A percentile compares a stretch with the other conserved stretches of the same genome.
Evolutionary conservation across 2,329 filamentous ascomycete species (phyloP).

Genomic region (Saccharata proteae): DNA sequence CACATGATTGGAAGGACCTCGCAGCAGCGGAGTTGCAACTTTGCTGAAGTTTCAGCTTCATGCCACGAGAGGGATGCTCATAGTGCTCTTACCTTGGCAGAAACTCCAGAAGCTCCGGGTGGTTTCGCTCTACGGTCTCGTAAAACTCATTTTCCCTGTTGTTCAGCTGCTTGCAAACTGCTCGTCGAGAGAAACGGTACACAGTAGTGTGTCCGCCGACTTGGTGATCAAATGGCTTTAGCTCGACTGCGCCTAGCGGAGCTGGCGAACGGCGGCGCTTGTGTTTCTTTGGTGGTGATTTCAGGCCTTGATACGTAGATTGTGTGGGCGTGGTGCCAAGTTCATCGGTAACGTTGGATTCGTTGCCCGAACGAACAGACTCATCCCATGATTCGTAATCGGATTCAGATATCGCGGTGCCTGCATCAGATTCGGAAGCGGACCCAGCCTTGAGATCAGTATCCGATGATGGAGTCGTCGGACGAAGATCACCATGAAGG

Average conservation of each 20-base stretch:
- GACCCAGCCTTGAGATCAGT: slow-evolving; percentile 11
- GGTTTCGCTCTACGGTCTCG: slow-evolving; percentile 82
- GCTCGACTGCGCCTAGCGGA: slow-evolving; percentile 81
- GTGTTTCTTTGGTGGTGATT: slow-evolving; percentile 14
- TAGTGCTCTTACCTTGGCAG: slow-evolving; percentile 52
- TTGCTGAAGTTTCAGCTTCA: slow-evolving; percentile 30
- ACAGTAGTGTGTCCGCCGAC: slow-evolving; percentile 94
- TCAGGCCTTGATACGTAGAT: slow-evolving; percentile 9
- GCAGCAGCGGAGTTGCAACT: slow-evolving; percentile 13
- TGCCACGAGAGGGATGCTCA: slow-evolving; percentile 13
- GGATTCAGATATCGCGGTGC: slow-evolving; percentile 25
- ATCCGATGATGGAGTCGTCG: slow-evolving; percentile 26
- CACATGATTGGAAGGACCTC: too few species aligned
- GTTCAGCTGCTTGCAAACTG: slow-evolving; percentile 96
- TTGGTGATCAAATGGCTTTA: slow-evolving; percentile 95
- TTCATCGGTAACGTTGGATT: slow-evolving; percentile 43
- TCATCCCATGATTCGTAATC: slow-evolving; percentile 29
- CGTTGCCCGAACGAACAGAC: slow-evolving; percentile 35
- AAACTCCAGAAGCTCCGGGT: slow-evolving; percentile 81
- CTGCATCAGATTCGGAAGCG: slow-evolving; percentile 12
- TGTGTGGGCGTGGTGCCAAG: slow-evolving; percentile 26
- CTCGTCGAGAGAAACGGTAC: slow-evolving; percentile 87
- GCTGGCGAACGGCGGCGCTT: slow-evolving; percentile 27
- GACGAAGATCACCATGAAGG: slow-evolving; percentile 46
- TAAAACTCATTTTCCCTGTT: slow-evolving; percentile 99